Percentiles rank a stretch among this genome's conserved stretches.
Conservation (phyloP, 176 grass and related monocot species). For the Ananas comosus region DNA sequence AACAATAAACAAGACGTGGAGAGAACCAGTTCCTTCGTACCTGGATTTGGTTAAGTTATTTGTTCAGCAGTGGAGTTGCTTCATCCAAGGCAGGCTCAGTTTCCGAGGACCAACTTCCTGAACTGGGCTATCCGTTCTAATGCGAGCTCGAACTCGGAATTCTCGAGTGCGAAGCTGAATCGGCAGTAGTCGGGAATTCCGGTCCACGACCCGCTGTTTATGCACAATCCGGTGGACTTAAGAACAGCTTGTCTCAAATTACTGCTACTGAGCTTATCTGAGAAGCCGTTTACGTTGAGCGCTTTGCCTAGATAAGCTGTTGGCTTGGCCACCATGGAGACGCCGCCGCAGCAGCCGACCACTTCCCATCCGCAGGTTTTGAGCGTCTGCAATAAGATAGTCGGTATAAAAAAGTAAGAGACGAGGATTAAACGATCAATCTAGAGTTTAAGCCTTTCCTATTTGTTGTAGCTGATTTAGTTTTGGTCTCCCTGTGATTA, state of each 20-base stretch:
- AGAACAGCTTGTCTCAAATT: slow-evolving; percentile 79
- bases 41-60: slow-evolving; percentile 1
- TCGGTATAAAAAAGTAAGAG: neutral
- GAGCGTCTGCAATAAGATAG: slow-evolving; percentile 42
- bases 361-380: slow-evolving; percentile 63
- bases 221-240: slow-evolving; percentile 60
- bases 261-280: slow-evolving; percentile 35
- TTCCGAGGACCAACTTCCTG: slow-evolving; percentile 49
- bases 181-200: slow-evolving; percentile 57
- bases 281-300: slow-evolving; percentile 39
- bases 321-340: slow-evolving; percentile 76
- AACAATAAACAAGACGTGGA: too few species aligned
- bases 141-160: slow-evolving; percentile 47
- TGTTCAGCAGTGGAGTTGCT: neutral
- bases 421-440: too few species aligned
- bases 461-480: too few species aligned
- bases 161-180: slow-evolving; percentile 76
- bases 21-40: too few species aligned
- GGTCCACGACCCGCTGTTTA: slow-evolving; percentile 84
- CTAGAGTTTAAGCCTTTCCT: too few species aligned
- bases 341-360: slow-evolving; percentile 33
- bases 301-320: slow-evolving; percentile 52
- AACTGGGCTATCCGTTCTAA: slow-evolving; percentile 46
- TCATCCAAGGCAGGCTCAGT: slow-evolving; percentile 1
- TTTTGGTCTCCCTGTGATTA: too few species aligned